phyloP scores from a whole-genome alignment of 2,329 filamentous ascomycete species.

The Botrytis tulipae region DNA sequence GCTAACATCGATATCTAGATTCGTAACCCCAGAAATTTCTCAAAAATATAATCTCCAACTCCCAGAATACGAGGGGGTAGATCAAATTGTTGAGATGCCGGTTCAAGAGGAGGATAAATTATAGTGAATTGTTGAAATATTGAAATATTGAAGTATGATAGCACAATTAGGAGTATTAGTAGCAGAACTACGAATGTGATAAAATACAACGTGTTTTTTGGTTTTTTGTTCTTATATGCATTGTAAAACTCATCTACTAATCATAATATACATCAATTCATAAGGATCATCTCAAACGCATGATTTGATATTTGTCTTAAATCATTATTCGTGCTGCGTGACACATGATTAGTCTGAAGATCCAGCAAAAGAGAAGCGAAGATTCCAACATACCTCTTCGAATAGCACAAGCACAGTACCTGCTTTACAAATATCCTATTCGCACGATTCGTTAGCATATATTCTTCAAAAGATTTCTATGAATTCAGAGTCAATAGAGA shows the following conservation, averaged over 20 bases:
- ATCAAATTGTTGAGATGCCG: slow-evolving; percentile 81
- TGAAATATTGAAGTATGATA: too few species aligned
- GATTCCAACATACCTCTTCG: slow-evolving; percentile 46
- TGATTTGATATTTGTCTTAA: neutral
- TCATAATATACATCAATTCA: slow-evolving; percentile 12
- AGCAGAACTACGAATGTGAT: neutral
- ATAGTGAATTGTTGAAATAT: neutral
- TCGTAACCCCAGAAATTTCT: slow-evolving; percentile 74
- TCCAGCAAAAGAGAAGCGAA: too few species aligned
- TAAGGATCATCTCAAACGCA: neutral
- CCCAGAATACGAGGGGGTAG: slow-evolving; percentile 78
- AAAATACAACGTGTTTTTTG: neutral
- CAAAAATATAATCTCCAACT: slow-evolving; percentile 84
- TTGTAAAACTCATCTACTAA: neutral
- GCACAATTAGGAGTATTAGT: neutral
- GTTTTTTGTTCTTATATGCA: neutral
- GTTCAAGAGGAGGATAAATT: slow-evolving; percentile 46
- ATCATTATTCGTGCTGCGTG: neutral
- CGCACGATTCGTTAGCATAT: slow-evolving; percentile 11
- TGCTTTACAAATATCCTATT: slow-evolving; percentile 73
- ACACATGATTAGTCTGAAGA: neutral
- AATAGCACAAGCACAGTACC: slow-evolving; percentile 74
- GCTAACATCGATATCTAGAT: slow-evolving; percentile 49
- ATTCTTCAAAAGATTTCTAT: neutral
- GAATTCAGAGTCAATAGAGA: neutral